Percentiles rank a stretch among this genome's conserved stretches.
Conservation (phyloP, 2,329 filamentous ascomycete species). For the Fusarium annulatum region DNA sequence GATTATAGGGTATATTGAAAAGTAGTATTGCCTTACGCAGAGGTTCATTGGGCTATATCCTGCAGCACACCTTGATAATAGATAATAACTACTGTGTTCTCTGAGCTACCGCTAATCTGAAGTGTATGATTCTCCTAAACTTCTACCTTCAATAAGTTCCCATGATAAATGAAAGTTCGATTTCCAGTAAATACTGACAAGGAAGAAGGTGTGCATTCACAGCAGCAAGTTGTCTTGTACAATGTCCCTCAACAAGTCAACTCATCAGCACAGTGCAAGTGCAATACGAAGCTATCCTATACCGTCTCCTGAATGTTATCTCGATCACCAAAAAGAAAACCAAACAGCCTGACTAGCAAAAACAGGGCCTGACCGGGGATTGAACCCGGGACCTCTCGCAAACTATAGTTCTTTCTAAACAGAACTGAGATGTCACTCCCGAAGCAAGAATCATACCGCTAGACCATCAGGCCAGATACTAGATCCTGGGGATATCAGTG, state of each 20-base stretch:
- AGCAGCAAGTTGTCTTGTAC: neutral
- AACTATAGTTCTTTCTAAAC: constrained; percentile 13
- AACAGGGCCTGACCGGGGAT: constrained; percentile 57
- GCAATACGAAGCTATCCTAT: too few species aligned
- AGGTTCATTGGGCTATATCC: too few species aligned
- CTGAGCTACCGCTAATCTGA: neutral
- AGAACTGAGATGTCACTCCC: constrained; percentile 28
- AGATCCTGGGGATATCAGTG: constrained; percentile 5
- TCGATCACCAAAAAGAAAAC: neutral
- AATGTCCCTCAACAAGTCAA: too few species aligned
- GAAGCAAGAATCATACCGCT: constrained; percentile 37
- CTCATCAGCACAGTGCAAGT: too few species aligned
- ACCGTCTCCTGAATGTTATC: rapidly evolving
- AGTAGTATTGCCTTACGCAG: neutral
- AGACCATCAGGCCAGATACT: constrained; percentile 30
- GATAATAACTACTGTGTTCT: neutral
- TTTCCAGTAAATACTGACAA: neutral
- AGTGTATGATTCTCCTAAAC: too few species aligned
- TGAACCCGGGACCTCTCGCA: constrained; percentile 61
- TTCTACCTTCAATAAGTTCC: too few species aligned
- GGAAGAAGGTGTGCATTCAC: neutral
- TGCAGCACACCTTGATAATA: neutral
- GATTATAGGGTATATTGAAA: neutral
- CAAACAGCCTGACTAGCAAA: neutral
- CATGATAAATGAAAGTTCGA: neutral